phyloP scores from a whole-genome alignment of 495 filamentous ascomycete genomes.

The Penicillium verhagenii region DNA sequence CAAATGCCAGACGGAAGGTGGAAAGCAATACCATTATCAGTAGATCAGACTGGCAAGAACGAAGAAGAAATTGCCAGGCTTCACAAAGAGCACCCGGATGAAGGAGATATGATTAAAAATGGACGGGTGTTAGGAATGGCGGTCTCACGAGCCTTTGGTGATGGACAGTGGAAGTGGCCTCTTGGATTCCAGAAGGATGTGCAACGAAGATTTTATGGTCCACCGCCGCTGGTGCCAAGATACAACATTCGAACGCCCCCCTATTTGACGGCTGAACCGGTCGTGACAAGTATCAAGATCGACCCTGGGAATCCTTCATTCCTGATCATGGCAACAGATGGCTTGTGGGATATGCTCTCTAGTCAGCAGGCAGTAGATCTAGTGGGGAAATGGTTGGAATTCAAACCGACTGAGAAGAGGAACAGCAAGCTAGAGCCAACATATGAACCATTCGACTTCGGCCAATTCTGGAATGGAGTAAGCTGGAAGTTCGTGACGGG shows the following conservation, averaged over 20 bases:
- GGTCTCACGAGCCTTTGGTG: constrained; percentile 62
- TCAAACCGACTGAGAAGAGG: constrained; percentile 10
- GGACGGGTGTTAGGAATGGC: constrained; percentile 57
- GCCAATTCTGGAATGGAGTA: constrained; percentile 18
- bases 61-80: constrained; percentile 50
- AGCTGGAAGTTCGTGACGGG: constrained; percentile 29
- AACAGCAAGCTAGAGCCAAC: constrained; percentile 8
- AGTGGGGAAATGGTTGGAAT: constrained; percentile 55
- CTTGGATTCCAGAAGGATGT: constrained; percentile 42
- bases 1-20: constrained; percentile 44
- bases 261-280: constrained; percentile 64
- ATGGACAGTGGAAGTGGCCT: constrained; percentile 62
- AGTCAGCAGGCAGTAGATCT: constrained; percentile 59
- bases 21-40: constrained; percentile 49
- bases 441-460: constrained; percentile 29
- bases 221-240: constrained; percentile 35
- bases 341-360: constrained; percentile 61
- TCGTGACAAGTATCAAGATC: constrained; percentile 55
- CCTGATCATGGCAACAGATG: constrained; percentile 63
- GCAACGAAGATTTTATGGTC: constrained; percentile 46
- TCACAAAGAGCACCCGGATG: constrained; percentile 55
- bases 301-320: constrained; percentile 50
- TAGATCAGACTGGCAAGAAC: constrained; percentile 60
- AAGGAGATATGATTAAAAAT: constrained; percentile 50
- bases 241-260: constrained; percentile 52